phyloP scores from a whole-genome alignment of 73 alveolate species.

The Symbiodinium natans region DNA sequence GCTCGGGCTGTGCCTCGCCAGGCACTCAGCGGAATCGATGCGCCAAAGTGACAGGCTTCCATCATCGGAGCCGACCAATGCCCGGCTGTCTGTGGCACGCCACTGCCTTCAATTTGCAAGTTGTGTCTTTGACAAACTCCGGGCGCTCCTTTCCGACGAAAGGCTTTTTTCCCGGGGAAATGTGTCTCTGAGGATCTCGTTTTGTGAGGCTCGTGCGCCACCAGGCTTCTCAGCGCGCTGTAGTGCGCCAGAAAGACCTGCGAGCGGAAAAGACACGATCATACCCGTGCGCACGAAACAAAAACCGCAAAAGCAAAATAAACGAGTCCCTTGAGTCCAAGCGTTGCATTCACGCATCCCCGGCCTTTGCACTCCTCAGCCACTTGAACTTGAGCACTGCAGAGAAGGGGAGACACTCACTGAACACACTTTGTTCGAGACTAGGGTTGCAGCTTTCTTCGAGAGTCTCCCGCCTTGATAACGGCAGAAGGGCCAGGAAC shows the following conservation, averaged over 20 bases:
- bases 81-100: constrained; percentile 45
- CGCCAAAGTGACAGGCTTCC: constrained; percentile 92
- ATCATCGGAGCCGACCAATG: constrained; percentile 77
- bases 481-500: too few relatives aligned
- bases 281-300: too few relatives aligned
- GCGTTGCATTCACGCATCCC: neutral
- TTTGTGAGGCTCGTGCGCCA: neutral
- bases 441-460: neutral
- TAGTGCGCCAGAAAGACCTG: constrained; percentile 85
- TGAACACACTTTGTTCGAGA: neutral
- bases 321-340: neutral
- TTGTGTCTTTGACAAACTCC: too few relatives aligned
- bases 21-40: constrained; percentile 54
- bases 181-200: neutral
- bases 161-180: too few relatives aligned
- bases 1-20: constrained; percentile 41
- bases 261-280: neutral
- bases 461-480: neutral
- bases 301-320: too few relatives aligned
- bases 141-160: too few relatives aligned
- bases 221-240: constrained; percentile 71
- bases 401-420: neutral
- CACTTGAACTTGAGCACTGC: too few relatives aligned
- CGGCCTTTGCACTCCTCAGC: neutral
- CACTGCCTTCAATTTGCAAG: constrained; percentile 48